A percentile compares a stretch with the other conserved stretches of the same genome.
These are phyloP conservation scores for Arbutus unedo DNA, from an alignment of 148 eudicot species.

Conservation along the genomic window DNA sequence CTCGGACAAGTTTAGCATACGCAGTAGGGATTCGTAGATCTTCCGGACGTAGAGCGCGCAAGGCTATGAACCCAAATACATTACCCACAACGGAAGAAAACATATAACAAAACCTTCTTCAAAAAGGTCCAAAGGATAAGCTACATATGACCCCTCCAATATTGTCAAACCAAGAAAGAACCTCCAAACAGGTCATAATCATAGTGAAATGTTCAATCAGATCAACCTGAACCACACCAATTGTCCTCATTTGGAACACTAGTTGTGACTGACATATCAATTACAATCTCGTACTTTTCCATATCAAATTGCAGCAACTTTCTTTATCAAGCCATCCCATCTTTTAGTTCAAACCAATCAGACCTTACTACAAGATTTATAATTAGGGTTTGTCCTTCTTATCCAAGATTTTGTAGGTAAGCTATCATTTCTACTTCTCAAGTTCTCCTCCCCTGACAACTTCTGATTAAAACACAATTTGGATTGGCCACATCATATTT, in stretches of 20 bases:
- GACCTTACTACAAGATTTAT: neutral
- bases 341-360: neutral
- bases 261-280: neutral
- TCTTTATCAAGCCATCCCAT: neutral
- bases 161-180: neutral
- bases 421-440: neutral
- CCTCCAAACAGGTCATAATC: conserved; percentile 10
- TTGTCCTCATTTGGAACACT: conserved; percentile 1
- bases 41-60: too few species aligned
- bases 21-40: too few species aligned
- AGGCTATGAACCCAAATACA: too few species aligned
- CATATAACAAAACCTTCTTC: too few species aligned
- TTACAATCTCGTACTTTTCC: neutral
- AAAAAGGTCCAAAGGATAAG: too few species aligned
- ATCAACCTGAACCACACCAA: neutral
- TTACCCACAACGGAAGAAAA: too few species aligned
- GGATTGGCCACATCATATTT: neutral
- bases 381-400: conserved; percentile 1
- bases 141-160: too few species aligned
- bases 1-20: too few species aligned
- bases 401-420: neutral
- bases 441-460: neutral
- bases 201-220: neutral
- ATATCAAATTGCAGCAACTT: conserved; percentile 1
- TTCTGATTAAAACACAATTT: neutral